Evolutionary conservation across 2,329 filamentous ascomycete genomes (phyloP), one percentile per base, ranked within the genome.

Genomic region (Anthostomella pinea): DNA sequence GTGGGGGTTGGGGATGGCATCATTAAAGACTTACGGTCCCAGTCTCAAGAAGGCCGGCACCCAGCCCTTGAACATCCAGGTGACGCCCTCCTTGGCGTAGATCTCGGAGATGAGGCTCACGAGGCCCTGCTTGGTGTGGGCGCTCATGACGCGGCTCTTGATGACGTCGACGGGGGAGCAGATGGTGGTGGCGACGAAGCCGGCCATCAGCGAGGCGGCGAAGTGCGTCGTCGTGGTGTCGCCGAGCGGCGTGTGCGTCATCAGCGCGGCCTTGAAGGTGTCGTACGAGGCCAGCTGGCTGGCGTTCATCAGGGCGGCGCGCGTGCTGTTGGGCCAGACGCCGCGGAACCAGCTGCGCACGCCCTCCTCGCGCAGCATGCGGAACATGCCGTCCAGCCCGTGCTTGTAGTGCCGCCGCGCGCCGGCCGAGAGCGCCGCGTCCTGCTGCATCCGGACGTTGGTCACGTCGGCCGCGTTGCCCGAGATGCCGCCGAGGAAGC

Each of bases 371-470:
- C 83, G 77, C n/a, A 83, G 76, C 87, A 97, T 95, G 48, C 87
- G 81, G 17, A 85, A 67, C 54, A 97, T 72, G 18, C 93, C 93
- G 59, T 97, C 83, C 30, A 96, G 63, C 3, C 90, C 93, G 62
- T 97, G 78, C 46, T 81, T 83, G 69, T 98, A 98, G 64, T 95
- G 93, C 38, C 91, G 79, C 30, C 87, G 81, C 56, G 94, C 70
- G 5, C 75, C 74, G 1, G 67, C 56, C 1, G 89, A 85, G 1
- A 96, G 78, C 1, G 88, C 81, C 3, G 86, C 83, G 57, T 83
- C 93, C 66, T 95, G 87, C 68, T 98, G 93, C 93, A 98, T 98
- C 49, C 93, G 87, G 32, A 98, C 93, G 65, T 98, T 98, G 56
- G 96, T 74, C 21, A 98, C 89, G 62, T 98, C 93, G 48, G 90